Base-by-base conservation (phyloP, 2,329 filamentous ascomycete species). In the Chaetomium sp. region DNA sequence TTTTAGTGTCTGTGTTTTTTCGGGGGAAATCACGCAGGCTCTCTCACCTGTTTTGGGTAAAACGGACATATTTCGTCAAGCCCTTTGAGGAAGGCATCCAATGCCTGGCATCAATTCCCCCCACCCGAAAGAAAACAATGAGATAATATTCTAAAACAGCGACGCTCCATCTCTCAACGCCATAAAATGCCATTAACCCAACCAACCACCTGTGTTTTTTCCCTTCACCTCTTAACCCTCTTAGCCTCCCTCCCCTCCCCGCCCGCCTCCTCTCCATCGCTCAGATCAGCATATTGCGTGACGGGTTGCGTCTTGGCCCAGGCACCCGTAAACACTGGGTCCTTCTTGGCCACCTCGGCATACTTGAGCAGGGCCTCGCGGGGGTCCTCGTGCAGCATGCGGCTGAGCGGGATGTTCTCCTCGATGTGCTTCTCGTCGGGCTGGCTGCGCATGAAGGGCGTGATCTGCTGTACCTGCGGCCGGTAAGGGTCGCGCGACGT, bases 311-410 rank as follows among this genome's bases (percentile, higher is more conserved):
- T 98, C 71, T 90, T 85, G 74, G 90, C 90, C 91, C 93, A 99
- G 19, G 93, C 95, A 70, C 91, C 92, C 33, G 95, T 99, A 74
- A 98, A 99, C 72, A 97, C 84, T 0, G 93, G 94, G 75, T 98
- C 93, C 75, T 92, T 94, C 78, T 96, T 88, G 13, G 93, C 93
- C 74, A 96, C 89, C 62, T 96, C 92, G 45, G 93, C 94, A 81
- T 98, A 99, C 80, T 96, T 97, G 66, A 99, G 80, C 73, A 99
- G 80, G 54, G 95, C 95, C 78, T 97, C 95, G 68, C 95, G 83
- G 0, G 95, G 95, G 79, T 99, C 95, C 76, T 99, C 95, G 77
- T 99, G 93, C 56, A 96, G 84, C 92, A 99, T 96, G 68, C 87
- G 89, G 68, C 92, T 94, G 13, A 98, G 83, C 31, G 93, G 92